A percentile compares a stretch with the other conserved stretches of the same genome.
Conservation (phyloP, 1,139 yeast species). For the Entelexis paramagnoliae region DNA sequence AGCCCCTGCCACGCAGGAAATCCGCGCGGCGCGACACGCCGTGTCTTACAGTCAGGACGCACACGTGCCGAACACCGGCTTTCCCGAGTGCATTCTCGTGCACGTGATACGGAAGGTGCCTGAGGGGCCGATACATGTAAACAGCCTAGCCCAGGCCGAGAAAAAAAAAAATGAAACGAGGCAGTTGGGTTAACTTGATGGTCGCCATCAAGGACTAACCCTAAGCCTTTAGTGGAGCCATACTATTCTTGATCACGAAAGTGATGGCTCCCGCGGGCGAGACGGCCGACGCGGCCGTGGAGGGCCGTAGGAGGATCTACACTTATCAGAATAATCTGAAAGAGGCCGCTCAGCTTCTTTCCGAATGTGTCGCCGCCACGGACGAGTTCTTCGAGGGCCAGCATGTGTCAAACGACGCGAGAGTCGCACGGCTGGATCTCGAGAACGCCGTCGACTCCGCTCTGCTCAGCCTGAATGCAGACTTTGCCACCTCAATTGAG, state of each 20-base stretch:
- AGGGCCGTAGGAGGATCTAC: not conserved
- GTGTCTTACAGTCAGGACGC: not conserved
- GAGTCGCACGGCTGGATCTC: not conserved
- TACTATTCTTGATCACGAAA: not conserved
- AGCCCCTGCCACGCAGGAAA: not conserved
- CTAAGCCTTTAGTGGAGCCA: not conserved
- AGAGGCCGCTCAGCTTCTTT: not conserved
- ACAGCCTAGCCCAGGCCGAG: not conserved
- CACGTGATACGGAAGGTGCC: not conserved
- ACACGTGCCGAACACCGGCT: not conserved
- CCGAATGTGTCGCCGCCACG: not conserved
- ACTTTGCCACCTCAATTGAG: not conserved
- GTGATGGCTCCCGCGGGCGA: not conserved
- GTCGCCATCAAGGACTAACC: not conserved
- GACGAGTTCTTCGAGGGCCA: not conserved
- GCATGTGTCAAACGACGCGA: not conserved
- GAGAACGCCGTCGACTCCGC: not conserved
- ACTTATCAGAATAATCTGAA: not conserved
- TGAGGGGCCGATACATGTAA: not conserved
- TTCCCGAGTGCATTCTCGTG: not conserved
- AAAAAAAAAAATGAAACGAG: not conserved
- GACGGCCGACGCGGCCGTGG: not conserved
- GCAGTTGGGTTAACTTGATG: not conserved
- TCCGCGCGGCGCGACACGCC: not conserved
- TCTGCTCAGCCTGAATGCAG: slow-evolving; percentile 1